Evolutionary conservation across 176 grass and related monocot genomes (phyloP), one percentile per base, ranked within the genome.

Genomic region (Tuctoria greenei): DNA sequence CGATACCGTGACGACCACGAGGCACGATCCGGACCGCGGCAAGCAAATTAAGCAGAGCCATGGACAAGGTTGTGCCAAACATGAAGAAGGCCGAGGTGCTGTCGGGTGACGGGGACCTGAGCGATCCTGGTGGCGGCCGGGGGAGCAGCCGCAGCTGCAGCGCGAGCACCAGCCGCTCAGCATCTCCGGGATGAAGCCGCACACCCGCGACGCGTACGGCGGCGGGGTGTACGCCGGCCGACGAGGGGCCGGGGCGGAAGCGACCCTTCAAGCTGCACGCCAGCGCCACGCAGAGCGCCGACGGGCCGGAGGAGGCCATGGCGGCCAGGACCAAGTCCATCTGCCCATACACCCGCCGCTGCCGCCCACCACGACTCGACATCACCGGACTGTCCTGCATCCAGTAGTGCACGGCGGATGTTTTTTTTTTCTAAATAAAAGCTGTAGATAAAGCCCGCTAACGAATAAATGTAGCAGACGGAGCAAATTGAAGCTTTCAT

Each of bases 311-410:
- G 76, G 69, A 97, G 82, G 71, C 68, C 1, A 28, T 36, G 3
- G 5, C n/a, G 20, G 20, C 51, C 20, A 3, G 7, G 7, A 9
- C 14, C 0, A 45, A 52, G 64, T 84, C 82, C 2, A 86, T 18
- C 51, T 86, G 84, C 77, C n/a, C n/a, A n/a, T n/a, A n/a, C n/a
- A n/a, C n/a, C 47, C 75, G 52, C 86, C 91, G n/a, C 91, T 91
- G 18, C 81, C 86, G 31, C 86, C 95, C 49, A 94, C 88, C 50
- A 89, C 57, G 91, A 97, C 71, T 89, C 75, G 95, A 98, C 83
- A 80, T 98, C 82, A 98, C 91, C 38, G 89, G 95, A n/a, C 88
- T 84, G 67, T 92, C 89, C 0, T 92, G 92, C 52, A 92, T 98
- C 69, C 95, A 94, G 91, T 93, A 89, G 91, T 43, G n/a, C n/a